These are phyloP conservation scores for Magnusiomyces magnusii DNA, from an alignment of 1,139 yeast species.

Conservation along the genomic window DNA sequence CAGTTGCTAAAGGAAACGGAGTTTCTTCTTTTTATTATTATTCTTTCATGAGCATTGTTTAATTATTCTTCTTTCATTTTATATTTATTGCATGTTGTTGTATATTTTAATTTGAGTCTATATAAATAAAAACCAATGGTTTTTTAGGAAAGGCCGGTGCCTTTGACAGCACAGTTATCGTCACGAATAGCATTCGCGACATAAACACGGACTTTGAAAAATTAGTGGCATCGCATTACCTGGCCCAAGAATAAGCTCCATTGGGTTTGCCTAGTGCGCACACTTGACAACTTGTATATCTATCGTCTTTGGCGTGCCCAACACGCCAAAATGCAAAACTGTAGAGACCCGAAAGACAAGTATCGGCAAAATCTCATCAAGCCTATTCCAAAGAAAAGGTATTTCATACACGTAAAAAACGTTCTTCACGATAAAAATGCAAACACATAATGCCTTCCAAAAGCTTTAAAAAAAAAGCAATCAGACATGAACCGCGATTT, in stretches of 20 bases:
- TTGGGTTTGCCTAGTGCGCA: constrained; percentile 6
- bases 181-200: background rate
- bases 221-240: constrained; percentile 4
- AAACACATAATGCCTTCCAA: background rate
- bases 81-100: background rate
- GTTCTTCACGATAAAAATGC: background rate
- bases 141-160: background rate
- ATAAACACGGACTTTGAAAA: constrained; percentile 2
- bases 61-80: background rate
- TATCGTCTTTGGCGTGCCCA: constrained; percentile 5
- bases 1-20: too few relatives aligned
- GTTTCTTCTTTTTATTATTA: too few relatives aligned
- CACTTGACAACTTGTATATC: constrained; percentile 5
- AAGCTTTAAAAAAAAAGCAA: background rate
- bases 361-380: constrained; percentile 8
- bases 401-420: too few relatives aligned
- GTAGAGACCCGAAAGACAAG: constrained; percentile 8
- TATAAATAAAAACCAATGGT: background rate
- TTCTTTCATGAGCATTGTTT: too few relatives aligned
- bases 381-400: background rate
- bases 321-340: background rate
- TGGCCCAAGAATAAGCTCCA: constrained; percentile 11
- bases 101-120: background rate
- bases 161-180: constrained; percentile 3
- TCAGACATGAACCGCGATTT: background rate